Conservation (phyloP, 306 rosid genomes). For the Cercis canadensis region DNA sequence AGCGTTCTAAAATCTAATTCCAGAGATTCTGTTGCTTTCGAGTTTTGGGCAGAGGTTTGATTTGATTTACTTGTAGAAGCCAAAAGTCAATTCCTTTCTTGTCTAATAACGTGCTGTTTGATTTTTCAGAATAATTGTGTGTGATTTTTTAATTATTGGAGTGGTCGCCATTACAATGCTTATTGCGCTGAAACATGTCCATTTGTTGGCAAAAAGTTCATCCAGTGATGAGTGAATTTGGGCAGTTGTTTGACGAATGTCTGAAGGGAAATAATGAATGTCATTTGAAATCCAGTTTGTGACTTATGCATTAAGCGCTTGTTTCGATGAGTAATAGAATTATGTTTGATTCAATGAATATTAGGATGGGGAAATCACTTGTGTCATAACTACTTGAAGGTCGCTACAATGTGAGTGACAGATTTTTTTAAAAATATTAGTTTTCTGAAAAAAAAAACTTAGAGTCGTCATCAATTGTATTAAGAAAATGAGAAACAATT, state of each 20-base stretch:
- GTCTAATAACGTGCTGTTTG: neutral
- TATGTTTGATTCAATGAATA: neutral
- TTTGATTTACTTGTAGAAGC: neutral
- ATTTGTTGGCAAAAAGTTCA: conserved; percentile 9
- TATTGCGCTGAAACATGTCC: neutral
- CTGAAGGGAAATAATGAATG: neutral
- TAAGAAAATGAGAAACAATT: no score
- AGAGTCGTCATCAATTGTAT: no score
- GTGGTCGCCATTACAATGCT: conserved; percentile 1
- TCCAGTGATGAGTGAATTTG: neutral
- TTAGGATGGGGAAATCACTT: no score
- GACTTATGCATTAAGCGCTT: neutral
- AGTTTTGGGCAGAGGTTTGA: neutral
- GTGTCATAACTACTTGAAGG: no score
- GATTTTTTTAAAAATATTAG: no score
- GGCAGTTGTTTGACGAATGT: neutral
- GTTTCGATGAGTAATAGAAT: neutral
- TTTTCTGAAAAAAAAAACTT: no score
- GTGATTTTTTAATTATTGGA: neutral
- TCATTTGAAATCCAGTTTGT: conserved; percentile 3
- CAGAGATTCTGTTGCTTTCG: no score
- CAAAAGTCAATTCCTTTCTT: neutral
- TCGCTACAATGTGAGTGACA: no score
- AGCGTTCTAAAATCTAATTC: no score
- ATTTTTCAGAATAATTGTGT: conserved; percentile 7